phyloP scores from a whole-genome alignment of 108 stramenopile genomes.

The Discostella stelligeroides region DNA sequence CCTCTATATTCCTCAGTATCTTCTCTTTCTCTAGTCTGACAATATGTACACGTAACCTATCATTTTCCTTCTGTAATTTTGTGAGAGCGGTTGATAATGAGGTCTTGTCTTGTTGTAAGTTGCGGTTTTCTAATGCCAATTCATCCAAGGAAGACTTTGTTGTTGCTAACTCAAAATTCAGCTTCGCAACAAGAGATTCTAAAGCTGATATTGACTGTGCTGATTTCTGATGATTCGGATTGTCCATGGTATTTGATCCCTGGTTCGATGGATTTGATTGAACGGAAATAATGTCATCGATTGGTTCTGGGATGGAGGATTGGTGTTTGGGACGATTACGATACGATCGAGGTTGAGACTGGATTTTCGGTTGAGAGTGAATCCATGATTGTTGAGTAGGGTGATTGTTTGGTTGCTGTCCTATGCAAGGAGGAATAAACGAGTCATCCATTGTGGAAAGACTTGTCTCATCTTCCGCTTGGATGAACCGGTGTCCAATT shows the following conservation, averaged over 20 bases:
- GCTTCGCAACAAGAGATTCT: conserved; percentile 37
- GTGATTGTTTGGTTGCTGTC: background rate
- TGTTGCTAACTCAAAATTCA: conserved; percentile 40
- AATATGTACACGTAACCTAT: conserved; percentile 18
- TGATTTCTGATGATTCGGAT: background rate
- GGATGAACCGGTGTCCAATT: conserved; percentile 11
- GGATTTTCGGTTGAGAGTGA: conserved; percentile 14
- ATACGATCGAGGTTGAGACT: conserved; percentile 10
- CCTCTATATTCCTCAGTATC: conserved; percentile 34
- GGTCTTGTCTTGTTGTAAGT: conserved; percentile 16
- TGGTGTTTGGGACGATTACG: background rate
- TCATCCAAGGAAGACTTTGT: conserved; percentile 34
- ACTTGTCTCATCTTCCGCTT: conserved; percentile 39
- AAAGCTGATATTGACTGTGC: conserved; percentile 21
- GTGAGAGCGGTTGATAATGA: conserved; percentile 7
- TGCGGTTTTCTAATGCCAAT: conserved; percentile 32
- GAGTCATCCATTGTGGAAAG: conserved; percentile 33
- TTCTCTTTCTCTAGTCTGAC: conserved; percentile 37
- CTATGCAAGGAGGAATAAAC: conserved; percentile 2
- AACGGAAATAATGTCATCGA: conserved; percentile 8
- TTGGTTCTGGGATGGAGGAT: background rate
- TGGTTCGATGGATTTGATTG: background rate
- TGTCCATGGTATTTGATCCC: conserved; percentile 3
- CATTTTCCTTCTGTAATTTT: conserved; percentile 25
- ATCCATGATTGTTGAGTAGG: conserved; percentile 1